Evolutionary conservation across 2,329 filamentous ascomycete species (phyloP), one percentile per base, ranked within the genome.

Genomic region (Gnomoniopsis sp.): DNA sequence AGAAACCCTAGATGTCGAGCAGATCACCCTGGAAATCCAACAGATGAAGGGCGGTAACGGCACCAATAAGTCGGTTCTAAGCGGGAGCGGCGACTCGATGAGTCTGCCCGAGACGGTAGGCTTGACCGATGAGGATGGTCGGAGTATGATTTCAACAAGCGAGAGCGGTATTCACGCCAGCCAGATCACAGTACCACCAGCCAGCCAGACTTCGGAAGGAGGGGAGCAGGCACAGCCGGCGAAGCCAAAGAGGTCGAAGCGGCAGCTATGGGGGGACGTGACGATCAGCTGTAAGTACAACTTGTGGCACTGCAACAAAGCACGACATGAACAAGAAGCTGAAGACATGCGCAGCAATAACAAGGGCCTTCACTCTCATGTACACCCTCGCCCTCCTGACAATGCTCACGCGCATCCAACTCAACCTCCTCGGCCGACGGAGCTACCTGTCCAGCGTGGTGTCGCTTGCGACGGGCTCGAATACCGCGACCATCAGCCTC

Each of bases 381-480:
- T 99, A 99, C 73, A 96, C 91, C 1, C 82, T 98, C 49, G 88
- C 89, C 30, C 85, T 99, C 49, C 85, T 99, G 59, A 93, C 90
- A 7, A 86, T 99, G 74, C 86, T 99, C 65, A 99, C 95, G 1
- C 86, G 93, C 62, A 90, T 99, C 68, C 95, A 99, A 76, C 86
- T 99, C 61, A 99, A 99, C 77, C 90, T 99, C 30, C 89, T 99
- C 41, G 95, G 95, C 55, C 89, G 95, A 62, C 85, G 93, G 62
- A 98, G 92, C 73, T 99, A 99, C 75, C 86, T 99, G 51, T 96
- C 93, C 7, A 96, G 91, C 64, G 95, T 99, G 19, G 90, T 98
- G 23, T 91, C 92, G 3, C 84, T 98, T 21, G 93, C 95, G 19
- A 90, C 89, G 0, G 90, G 89, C 34, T 78, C 85, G 7, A 79